A percentile compares a stretch with the other conserved stretches of the same genome.
phyloP scores from a whole-genome alignment of 108 stramenopile genomes.

The Asterionellopsis glacialis region DNA sequence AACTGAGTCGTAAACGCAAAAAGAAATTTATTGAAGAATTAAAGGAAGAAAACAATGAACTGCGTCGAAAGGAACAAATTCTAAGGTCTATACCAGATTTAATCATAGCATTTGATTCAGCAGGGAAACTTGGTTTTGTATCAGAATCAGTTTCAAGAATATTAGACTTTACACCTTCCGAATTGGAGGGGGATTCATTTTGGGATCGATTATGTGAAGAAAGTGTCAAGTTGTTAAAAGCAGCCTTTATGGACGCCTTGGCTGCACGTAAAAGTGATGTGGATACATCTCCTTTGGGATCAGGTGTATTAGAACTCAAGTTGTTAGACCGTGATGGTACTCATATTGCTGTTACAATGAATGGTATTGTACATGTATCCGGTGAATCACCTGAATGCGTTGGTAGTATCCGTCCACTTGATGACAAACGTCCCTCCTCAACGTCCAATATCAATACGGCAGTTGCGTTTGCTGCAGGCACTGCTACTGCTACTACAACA shows the following conservation, averaged over 20 bases:
- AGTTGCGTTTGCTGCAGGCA: too few species aligned
- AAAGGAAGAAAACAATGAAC: constrained; percentile 76
- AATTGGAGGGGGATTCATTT: constrained; percentile 67
- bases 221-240: constrained; percentile 73
- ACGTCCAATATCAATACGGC: too few species aligned
- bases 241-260: constrained; percentile 84
- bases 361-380: constrained; percentile 81
- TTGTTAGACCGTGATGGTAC: constrained; percentile 46
- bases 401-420: constrained; percentile 65
- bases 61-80: constrained; percentile 78
- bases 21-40: constrained; percentile 93
- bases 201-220: constrained; percentile 71
- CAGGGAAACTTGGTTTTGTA: constrained; percentile 70
- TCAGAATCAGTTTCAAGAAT: constrained; percentile 59
- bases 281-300: constrained; percentile 59
- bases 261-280: constrained; percentile 53
- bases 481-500: too few species aligned
- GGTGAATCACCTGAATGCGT: constrained; percentile 81
- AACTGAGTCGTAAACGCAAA: constrained; percentile 90
- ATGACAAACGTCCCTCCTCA: not conserved
- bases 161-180: constrained; percentile 33
- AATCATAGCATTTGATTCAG: constrained; percentile 81
- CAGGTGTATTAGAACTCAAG: constrained; percentile 61
- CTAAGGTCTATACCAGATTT: constrained; percentile 78
- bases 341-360: constrained; percentile 40